Evolutionary conservation across 2,329 filamentous ascomycete species (phyloP), one percentile per base, ranked within the genome.

Genomic region (Colletotrichum salicis): DNA sequence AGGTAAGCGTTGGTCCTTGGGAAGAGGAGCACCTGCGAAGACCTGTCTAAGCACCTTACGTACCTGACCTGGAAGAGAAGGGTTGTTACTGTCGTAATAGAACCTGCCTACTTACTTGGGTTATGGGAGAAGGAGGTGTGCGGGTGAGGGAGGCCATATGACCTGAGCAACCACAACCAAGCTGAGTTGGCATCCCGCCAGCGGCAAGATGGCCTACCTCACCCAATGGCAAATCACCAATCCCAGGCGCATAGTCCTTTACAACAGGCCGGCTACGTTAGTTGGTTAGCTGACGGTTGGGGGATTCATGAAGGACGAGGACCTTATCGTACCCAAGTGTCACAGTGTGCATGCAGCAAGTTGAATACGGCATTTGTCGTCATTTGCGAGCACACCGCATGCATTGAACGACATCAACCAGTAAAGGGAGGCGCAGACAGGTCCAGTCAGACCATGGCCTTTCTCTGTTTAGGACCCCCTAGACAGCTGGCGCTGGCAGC

Each of bases 161-260:
- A 57, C 55, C 37, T 15, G 35, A 27, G 60, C 60, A 54, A 63
- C 60, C 60, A 54, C 60, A 24, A n/a, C 10, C 33, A 24, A 27
- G 29, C 41, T 66, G 64, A 60, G 55, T 22, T 60, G 64, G 55
- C 27, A 66, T 41, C 27, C 33, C 54, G 15, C 59, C 41, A 48
- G 56, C 54, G 29, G 45, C 55, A 33, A 48, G 67, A 33, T 22
- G 35, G n/a, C 35, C 37, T 45, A 12, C 33, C 24, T 29, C 54
- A 12, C 33, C 48, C 7, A 48, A 48, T 48, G 10, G 41, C 4
- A 48, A 48, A 22, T 15, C 41, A 35, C 41, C 19, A 35, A 45
- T 13, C 6, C 22, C 48, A 54, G 31, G 29, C 10, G 31, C 29
- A 24, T 61, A 62, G 13, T n/a, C 31, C 8, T 62, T 48, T 8